These are phyloP conservation scores for Mycena citricolor DNA, from an alignment of 1,284 basidiomycete genomes.

Conservation along the genomic window DNA sequence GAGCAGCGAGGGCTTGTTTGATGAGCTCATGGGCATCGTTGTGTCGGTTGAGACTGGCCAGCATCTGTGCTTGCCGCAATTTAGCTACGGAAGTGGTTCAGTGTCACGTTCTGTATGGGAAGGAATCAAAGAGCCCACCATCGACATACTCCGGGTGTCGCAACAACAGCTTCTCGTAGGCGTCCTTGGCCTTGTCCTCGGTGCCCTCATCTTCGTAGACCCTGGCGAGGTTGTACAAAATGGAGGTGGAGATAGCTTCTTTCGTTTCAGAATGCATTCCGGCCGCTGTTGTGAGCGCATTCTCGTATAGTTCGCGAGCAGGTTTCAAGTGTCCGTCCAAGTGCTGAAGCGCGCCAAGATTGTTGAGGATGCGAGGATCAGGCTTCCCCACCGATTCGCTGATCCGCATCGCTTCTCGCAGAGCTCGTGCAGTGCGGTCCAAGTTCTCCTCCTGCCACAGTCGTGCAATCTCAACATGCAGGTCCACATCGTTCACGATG, in stretches of 20 bases:
- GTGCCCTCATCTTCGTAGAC: constrained; percentile 85
- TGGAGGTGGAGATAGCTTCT: constrained; percentile 75
- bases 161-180: constrained; percentile 80
- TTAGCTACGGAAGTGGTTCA: constrained; percentile 60
- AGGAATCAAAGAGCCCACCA: constrained; percentile 52
- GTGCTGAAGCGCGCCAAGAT: constrained; percentile 78
- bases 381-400: constrained; percentile 47
- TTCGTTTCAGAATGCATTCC: constrained; percentile 4
- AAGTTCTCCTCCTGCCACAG: constrained; percentile 83
- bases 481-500: constrained; percentile 75
- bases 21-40: constrained; percentile 84
- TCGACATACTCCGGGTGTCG: constrained; percentile 93
- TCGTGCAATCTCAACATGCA: constrained; percentile 84
- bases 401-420: constrained; percentile 70
- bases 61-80: constrained; percentile 82
- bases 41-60: constrained; percentile 62
- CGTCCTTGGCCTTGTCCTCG: constrained; percentile 70
- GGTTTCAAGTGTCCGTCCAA: constrained; percentile 63
- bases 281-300: constrained; percentile 56
- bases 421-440: constrained; percentile 70
- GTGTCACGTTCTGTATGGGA: constrained; percentile 8
- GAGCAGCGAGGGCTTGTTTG: constrained; percentile 80
- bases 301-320: constrained; percentile 64
- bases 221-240: constrained; percentile 86
- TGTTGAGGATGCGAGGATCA: constrained; percentile 77